Evolutionary conservation across 139 green algal species (phyloP).

Genomic region (Chlorella sp.): DNA sequence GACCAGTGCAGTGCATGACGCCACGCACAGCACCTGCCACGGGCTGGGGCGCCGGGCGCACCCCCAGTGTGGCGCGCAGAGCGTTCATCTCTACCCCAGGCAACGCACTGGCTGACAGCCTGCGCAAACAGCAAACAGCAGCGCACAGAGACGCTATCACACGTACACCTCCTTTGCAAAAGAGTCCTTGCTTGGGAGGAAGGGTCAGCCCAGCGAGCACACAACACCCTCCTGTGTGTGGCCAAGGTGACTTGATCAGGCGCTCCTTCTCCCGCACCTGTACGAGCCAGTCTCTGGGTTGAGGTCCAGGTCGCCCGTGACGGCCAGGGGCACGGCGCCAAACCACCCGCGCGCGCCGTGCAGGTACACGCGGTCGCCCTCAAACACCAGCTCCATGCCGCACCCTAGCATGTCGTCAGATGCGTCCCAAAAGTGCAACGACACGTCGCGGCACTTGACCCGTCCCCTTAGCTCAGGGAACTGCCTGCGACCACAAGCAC

Average conservation of each 20-base stretch:
- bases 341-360: constrained; percentile 55
- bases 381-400: constrained; percentile 86
- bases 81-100: constrained; percentile 78
- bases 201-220: too few relatives aligned
- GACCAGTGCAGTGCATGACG: constrained; percentile 79
- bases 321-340: constrained; percentile 14
- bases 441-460: constrained; percentile 22
- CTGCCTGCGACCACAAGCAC: constrained; percentile 5
- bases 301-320: constrained; percentile 85
- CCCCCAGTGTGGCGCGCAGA: constrained; percentile 77
- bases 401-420: constrained; percentile 74
- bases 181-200: too few relatives aligned
- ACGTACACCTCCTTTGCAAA: too few relatives aligned
- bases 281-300: constrained; percentile 79
- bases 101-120: constrained; percentile 6
- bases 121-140: constrained; percentile 1
- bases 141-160: too few relatives aligned
- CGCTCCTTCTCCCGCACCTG: constrained; percentile 22
- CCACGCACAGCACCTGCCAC: constrained; percentile 74
- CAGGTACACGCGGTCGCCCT: constrained; percentile 86
- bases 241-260: not conserved
- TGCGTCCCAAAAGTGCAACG: constrained; percentile 95
- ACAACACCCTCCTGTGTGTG: too few relatives aligned
- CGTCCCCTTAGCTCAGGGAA: constrained; percentile 75
- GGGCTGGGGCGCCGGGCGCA: constrained; percentile 66